Conservation (phyloP, 148 eudicot species). For the Bassia scoparia region DNA sequence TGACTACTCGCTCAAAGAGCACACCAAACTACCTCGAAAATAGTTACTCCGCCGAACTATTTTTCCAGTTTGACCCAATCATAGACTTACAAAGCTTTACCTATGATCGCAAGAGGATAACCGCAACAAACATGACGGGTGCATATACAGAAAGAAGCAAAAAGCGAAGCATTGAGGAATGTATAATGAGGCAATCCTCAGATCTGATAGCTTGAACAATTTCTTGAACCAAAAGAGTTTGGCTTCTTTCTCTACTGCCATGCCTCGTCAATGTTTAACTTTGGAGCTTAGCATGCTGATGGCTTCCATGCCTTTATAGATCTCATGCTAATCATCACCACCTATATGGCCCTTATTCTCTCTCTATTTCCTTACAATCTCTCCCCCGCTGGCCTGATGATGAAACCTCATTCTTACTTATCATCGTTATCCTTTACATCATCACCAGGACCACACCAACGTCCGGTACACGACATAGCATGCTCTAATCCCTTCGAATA, state of each 20-base stretch:
- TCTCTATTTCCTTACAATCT: background rate
- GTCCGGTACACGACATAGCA: background rate
- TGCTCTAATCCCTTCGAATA: background rate
- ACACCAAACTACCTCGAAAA: background rate
- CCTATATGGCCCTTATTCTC: background rate
- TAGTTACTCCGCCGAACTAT: too few species aligned
- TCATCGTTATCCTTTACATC: too few species aligned
- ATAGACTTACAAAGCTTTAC: slow-evolving; percentile 22
- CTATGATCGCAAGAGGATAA: slow-evolving; percentile 22
- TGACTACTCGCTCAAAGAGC: background rate
- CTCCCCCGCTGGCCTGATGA: background rate
- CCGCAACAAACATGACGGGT: too few species aligned
- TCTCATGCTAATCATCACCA: too few species aligned
- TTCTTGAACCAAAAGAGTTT: too few species aligned
- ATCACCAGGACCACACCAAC: too few species aligned
- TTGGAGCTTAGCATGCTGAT: background rate
- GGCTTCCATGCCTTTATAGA: background rate
- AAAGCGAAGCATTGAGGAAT: too few species aligned
- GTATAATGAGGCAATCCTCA: too few species aligned
- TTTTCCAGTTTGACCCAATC: slow-evolving; percentile 35
- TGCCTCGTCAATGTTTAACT: too few species aligned
- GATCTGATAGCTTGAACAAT: too few species aligned
- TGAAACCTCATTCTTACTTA: background rate
- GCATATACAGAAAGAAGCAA: too few species aligned
- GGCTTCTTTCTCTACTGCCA: too few species aligned